Evolutionary conservation across 176 grass and related monocot species (phyloP).

Genomic region (Phragmites australis): DNA sequence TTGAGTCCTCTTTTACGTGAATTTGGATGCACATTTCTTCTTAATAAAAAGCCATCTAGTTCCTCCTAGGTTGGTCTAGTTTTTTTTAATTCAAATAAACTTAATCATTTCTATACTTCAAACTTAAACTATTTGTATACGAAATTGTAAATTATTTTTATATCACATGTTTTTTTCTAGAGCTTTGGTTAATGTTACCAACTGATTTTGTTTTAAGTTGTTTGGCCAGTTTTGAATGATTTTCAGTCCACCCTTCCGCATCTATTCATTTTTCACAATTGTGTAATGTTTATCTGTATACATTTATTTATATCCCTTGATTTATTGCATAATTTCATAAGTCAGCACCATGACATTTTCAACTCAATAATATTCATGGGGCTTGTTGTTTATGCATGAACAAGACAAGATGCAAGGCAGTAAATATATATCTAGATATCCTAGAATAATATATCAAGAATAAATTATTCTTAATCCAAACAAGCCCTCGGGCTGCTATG

Average conservation of each 20-base stretch:
- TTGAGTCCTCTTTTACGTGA: too few relatives aligned
- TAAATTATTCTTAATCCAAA: slow-evolving; percentile 20
- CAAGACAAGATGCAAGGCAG: background rate
- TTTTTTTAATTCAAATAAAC: background rate
- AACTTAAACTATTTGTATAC: background rate
- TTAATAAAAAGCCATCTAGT: too few relatives aligned
- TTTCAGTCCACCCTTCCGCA: background rate
- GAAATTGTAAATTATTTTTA: background rate
- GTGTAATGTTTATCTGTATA: background rate
- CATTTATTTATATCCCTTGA: background rate
- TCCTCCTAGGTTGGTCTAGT: too few relatives aligned
- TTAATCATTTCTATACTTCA: background rate
- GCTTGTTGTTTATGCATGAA: background rate
- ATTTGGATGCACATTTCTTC: too few relatives aligned
- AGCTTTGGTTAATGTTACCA: background rate
- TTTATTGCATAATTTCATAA: background rate
- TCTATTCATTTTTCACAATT: background rate
- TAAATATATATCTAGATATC: background rate
- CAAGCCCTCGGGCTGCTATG: background rate
- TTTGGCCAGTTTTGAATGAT: background rate
- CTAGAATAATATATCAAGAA: slow-evolving; percentile 30
- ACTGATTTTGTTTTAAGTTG: background rate
- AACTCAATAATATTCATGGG: slow-evolving; percentile 10
- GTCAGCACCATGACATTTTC: slow-evolving; percentile 26
- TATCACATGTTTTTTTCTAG: background rate